These are phyloP conservation scores for Chlorella vulgaris DNA, from an alignment of 139 green algal species.

Conservation along the genomic window DNA sequence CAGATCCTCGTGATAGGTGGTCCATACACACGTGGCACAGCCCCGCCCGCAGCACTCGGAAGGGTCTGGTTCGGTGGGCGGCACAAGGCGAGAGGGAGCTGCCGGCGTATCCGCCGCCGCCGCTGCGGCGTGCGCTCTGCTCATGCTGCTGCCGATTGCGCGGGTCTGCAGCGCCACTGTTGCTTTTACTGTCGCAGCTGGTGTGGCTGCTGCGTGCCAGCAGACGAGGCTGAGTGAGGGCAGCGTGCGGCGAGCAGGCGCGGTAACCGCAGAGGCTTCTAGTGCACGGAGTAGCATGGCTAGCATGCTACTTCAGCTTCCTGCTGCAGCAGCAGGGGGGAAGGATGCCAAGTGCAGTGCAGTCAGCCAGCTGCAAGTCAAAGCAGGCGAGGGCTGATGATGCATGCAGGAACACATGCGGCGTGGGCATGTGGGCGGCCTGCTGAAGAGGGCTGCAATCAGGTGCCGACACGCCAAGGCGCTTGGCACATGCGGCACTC, in stretches of 20 bases:
- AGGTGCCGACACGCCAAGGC: not conserved
- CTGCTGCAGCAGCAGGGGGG: not conserved
- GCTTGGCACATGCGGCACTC: not conserved
- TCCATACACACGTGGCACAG: slow-evolving; percentile 48
- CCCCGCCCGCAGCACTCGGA: slow-evolving; percentile 45
- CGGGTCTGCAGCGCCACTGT: not conserved
- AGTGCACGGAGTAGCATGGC: not conserved
- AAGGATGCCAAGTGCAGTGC: not conserved
- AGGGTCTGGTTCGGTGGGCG: slow-evolving; percentile 11
- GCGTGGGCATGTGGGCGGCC: not conserved
- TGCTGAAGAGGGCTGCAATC: slow-evolving; percentile 5
- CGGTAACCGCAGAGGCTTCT: not conserved
- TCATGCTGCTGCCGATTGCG: not conserved
- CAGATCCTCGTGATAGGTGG: slow-evolving; percentile 33
- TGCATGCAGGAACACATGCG: not conserved
- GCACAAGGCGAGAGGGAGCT: not conserved
- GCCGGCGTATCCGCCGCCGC: not conserved
- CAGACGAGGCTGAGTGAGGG: not conserved
- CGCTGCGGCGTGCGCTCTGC: not conserved
- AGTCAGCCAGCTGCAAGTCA: too few species aligned
- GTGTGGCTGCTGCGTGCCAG: not conserved
- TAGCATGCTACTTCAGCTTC: not conserved
- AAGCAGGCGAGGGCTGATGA: too few species aligned
- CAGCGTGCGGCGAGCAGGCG: not conserved
- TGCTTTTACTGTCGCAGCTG: not conserved